Percentiles rank a stretch among this genome's conserved stretches.
Evolutionary conservation across 2,329 filamentous ascomycete species (phyloP).

Genomic region (Colletotrichum sp.): DNA sequence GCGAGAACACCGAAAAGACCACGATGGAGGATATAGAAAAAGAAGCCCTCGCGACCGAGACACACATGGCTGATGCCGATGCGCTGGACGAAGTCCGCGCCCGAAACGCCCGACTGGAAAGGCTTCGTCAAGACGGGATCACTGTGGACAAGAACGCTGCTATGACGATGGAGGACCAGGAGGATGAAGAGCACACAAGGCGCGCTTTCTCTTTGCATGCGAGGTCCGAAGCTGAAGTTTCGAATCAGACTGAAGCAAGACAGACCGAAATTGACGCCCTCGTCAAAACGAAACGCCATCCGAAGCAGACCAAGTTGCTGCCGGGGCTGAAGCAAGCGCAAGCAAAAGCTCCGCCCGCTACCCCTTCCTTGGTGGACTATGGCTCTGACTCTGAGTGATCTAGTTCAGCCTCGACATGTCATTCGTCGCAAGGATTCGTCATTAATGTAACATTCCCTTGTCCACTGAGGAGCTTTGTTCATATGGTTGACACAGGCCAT

Average conservation of each 20-base stretch:
- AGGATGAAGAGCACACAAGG: neutral
- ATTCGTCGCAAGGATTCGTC: accelerated
- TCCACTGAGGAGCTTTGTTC: no score
- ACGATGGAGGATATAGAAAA: neutral
- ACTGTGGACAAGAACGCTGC: neutral
- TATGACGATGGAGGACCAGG: neutral
- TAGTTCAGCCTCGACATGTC: neutral
- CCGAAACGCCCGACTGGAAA: neutral
- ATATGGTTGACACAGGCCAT: no score
- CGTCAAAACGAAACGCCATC: neutral
- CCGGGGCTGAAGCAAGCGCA: neutral
- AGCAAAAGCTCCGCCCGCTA: neutral
- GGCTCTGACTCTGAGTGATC: neutral
- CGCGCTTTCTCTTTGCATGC: neutral
- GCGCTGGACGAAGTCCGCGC: neutral
- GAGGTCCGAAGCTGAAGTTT: neutral
- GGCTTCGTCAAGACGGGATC: neutral
- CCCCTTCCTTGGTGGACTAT: neutral
- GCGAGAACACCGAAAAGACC: neutral
- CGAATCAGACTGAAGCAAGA: neutral
- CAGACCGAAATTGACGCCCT: accelerated
- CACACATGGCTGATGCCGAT: neutral
- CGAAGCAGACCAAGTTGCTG: neutral
- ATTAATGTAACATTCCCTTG: accelerated
- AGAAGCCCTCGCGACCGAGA: neutral